Evolutionary conservation across 176 grass and related monocot species (phyloP).

Genomic region (Hyparrhenia diplandra): DNA sequence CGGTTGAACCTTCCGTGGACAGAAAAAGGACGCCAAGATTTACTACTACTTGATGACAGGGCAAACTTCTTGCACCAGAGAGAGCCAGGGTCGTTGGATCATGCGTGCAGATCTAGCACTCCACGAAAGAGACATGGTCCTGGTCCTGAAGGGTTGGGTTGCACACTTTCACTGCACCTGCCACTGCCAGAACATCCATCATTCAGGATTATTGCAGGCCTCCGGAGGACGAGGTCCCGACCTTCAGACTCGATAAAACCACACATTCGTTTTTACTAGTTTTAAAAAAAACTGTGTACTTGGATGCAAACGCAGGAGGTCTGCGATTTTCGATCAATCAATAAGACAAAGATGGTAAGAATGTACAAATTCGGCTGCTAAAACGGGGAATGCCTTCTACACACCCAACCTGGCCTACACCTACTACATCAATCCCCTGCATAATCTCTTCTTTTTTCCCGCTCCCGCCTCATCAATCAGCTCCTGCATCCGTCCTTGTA

Average conservation of each 20-base stretch:
- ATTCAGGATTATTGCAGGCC: no score
- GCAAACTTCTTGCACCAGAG: no score
- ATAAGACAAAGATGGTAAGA: not conserved
- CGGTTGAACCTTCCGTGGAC: not conserved
- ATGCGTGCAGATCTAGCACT: not conserved
- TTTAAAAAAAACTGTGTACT: not conserved
- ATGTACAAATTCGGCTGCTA: conserved; percentile 43
- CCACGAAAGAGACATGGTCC: not conserved
- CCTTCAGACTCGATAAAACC: no score
- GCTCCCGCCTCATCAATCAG: not conserved
- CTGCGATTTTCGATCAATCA: conserved; percentile 24
- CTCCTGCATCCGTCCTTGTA: not conserved
- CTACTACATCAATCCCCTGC: not conserved
- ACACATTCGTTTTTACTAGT: no score
- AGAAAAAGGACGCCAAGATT: not conserved
- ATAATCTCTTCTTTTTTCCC: not conserved
- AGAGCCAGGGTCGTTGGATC: no score
- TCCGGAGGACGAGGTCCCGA: no score
- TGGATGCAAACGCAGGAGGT: conserved; percentile 17
- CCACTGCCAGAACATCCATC: not conserved
- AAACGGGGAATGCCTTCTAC: conserved; percentile 32
- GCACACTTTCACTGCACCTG: no score
- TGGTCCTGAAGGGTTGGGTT: not conserved
- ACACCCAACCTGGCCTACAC: conserved; percentile 7
- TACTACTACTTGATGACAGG: no score